Conservation (phyloP, 1,284 basidiomycete species). For the Microbotryum scabiosae region DNA sequence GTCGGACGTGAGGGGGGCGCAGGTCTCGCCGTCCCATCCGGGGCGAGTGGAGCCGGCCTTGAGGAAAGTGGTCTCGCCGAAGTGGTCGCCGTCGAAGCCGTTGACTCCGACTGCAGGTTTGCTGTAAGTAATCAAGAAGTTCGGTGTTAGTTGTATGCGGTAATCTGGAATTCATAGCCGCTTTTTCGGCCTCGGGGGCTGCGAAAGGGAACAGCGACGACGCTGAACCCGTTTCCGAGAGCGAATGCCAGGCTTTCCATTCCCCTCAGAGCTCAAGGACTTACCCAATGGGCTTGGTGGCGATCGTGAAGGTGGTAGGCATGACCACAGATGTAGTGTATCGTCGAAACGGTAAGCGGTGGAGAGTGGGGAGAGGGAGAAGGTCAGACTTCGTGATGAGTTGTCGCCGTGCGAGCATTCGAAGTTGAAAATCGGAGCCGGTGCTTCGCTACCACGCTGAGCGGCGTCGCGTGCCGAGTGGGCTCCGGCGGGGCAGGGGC, state of each 20-base stretch:
- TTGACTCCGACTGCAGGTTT: conserved; percentile 4
- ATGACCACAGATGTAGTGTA: too few species aligned
- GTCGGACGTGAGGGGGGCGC: conserved; percentile 14
- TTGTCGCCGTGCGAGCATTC: too few species aligned
- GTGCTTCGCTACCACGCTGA: too few species aligned
- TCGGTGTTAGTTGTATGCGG: background rate
- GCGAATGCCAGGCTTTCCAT: background rate
- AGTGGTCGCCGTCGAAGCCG: conserved; percentile 7
- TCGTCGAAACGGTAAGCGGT: too few species aligned
- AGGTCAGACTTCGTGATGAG: too few species aligned
- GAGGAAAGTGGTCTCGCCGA: conserved; percentile 1
- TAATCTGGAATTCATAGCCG: background rate
- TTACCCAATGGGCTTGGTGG: conserved; percentile 9
- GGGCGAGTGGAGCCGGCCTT: conserved; percentile 6
- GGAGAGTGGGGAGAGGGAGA: too few species aligned
- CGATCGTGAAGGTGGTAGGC: conserved; percentile 3
- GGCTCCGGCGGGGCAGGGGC: too few species aligned
- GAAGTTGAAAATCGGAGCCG: too few species aligned
- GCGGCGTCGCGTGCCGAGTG: too few species aligned
- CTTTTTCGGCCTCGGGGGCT: background rate
- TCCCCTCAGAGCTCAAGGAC: background rate
- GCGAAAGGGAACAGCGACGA: background rate
- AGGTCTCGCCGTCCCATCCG: conserved; percentile 5
- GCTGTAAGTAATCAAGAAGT: background rate
- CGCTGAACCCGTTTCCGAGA: background rate